Evolutionary conservation across 768 basidiomycete genomes (phyloP).

Genomic region (Coprinopsis sp.): DNA sequence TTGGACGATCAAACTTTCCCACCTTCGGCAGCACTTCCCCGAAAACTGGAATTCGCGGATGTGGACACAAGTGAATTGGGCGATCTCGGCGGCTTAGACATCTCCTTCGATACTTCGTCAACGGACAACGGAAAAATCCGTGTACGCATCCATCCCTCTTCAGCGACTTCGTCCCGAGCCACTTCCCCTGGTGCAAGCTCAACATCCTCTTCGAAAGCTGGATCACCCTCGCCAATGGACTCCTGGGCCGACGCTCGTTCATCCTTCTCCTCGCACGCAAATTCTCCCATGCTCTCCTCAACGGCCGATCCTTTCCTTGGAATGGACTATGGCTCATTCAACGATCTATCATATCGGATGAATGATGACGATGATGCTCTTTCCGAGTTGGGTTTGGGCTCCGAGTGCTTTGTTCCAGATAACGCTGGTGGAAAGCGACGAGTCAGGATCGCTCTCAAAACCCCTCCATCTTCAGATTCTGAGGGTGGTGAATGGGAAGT

Average conservation of each 20-base stretch:
- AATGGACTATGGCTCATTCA: slow-evolving; percentile 36
- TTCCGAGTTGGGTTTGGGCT: slow-evolving; percentile 29
- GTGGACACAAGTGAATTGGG: slow-evolving; percentile 43
- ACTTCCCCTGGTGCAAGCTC: slow-evolving; percentile 25
- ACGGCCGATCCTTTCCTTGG: slow-evolving; percentile 59
- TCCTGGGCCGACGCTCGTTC: slow-evolving; percentile 19
- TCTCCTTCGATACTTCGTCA: slow-evolving; percentile 67
- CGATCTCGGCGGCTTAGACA: slow-evolving; percentile 55
- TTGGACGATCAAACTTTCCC: slow-evolving; percentile 32
- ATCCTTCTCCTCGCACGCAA: slow-evolving; percentile 12
- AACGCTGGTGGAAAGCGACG: slow-evolving; percentile 42
- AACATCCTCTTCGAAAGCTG: slow-evolving; percentile 15
- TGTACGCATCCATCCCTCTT: slow-evolving; percentile 64
- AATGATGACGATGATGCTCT: slow-evolving; percentile 23
- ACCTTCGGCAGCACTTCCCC: slow-evolving; percentile 29
- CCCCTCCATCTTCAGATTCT: slow-evolving; percentile 48
- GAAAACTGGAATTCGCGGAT: slow-evolving; percentile 57
- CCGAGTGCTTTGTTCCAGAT: slow-evolving; percentile 33
- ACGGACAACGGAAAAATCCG: slow-evolving; percentile 68
- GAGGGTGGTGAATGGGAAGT: slow-evolving; percentile 81
- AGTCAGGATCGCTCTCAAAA: slow-evolving; percentile 64
- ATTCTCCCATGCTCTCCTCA: slow-evolving; percentile 28
- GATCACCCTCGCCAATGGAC: slow-evolving; percentile 9
- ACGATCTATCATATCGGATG: slow-evolving; percentile 32
- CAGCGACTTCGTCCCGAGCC: slow-evolving; percentile 40